These are phyloP conservation scores for Aspergillus mulundensis DNA, from an alignment of 495 filamentous ascomycete species.

Conservation along the genomic window DNA sequence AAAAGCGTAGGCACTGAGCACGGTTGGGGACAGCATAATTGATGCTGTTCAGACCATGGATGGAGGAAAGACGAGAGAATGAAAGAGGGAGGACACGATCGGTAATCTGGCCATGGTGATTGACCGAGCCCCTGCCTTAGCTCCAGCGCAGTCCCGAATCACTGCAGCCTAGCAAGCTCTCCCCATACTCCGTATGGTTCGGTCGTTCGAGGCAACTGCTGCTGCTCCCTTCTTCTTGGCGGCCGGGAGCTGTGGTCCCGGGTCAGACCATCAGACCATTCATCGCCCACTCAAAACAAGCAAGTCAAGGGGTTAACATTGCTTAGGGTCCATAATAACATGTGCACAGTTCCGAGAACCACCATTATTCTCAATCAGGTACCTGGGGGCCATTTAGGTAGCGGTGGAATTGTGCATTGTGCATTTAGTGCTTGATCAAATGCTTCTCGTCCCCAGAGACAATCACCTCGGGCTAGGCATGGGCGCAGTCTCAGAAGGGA, in stretches of 20 bases:
- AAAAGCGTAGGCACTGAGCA: conserved; percentile 21
- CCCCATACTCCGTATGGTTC: neutral
- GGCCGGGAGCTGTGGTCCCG: conserved; percentile 4
- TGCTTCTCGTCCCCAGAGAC: neutral
- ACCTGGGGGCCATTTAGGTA: too few species aligned
- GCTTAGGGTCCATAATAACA: neutral
- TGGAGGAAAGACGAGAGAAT: neutral
- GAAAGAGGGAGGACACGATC: neutral
- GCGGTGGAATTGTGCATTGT: too few species aligned
- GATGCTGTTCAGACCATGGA: neutral
- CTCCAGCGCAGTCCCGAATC: neutral
- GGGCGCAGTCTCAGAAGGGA: too few species aligned
- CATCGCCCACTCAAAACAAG: neutral
- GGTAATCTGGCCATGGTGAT: conserved; percentile 8
- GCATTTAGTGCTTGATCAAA: neutral
- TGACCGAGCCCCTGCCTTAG: conserved; percentile 1
- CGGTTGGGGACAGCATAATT: conserved; percentile 17
- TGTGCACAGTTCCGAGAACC: neutral
- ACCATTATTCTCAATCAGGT: neutral
- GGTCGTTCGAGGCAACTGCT: neutral
- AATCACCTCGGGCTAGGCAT: neutral
- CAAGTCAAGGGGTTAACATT: neutral
- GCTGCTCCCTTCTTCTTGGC: conserved; percentile 7
- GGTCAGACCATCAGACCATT: conserved; percentile 1
- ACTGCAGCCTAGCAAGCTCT: neutral